Evolutionary conservation across 1,284 basidiomycete genomes (phyloP).

Genomic region (Pseudozyma sp.): DNA sequence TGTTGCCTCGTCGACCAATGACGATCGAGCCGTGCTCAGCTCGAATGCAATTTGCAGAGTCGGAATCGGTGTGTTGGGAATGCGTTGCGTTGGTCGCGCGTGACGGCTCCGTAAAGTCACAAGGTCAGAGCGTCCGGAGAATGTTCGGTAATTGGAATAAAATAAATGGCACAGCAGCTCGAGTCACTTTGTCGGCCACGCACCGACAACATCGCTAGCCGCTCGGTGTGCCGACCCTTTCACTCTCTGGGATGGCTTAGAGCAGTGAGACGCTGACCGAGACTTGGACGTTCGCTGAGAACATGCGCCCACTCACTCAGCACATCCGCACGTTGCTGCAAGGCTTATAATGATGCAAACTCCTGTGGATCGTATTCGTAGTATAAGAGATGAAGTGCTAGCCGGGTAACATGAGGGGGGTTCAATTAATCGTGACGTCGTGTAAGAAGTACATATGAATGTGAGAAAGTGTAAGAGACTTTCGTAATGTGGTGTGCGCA

Average conservation of each 20-base stretch:
- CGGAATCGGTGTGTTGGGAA: not conserved
- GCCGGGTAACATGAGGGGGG: constrained; percentile 12
- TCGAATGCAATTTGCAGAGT: not conserved
- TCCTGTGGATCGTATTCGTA: constrained; percentile 22
- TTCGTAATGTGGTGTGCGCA: not conserved
- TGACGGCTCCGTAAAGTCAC: not conserved
- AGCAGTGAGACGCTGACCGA: too few relatives aligned
- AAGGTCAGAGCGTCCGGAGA: not conserved
- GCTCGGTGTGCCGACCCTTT: too few relatives aligned
- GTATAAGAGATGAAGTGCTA: constrained; percentile 22
- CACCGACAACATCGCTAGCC: too few relatives aligned
- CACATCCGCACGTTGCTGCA: too few relatives aligned
- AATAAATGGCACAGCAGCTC: too few relatives aligned
- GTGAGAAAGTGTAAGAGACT: not conserved
- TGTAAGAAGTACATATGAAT: constrained; percentile 28
- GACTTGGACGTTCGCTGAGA: too few relatives aligned
- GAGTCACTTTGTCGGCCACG: too few relatives aligned
- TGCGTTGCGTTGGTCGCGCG: not conserved
- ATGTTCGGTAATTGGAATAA: too few relatives aligned
- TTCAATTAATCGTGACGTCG: constrained; percentile 13
- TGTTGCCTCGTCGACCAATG: not conserved
- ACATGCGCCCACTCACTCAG: too few relatives aligned
- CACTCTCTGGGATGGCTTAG: too few relatives aligned
- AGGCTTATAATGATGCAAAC: not conserved
- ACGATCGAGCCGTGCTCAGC: not conserved